Conservation (phyloP, 768 basidiomycete species). For the Tricholoma hemisulphureum region DNA sequence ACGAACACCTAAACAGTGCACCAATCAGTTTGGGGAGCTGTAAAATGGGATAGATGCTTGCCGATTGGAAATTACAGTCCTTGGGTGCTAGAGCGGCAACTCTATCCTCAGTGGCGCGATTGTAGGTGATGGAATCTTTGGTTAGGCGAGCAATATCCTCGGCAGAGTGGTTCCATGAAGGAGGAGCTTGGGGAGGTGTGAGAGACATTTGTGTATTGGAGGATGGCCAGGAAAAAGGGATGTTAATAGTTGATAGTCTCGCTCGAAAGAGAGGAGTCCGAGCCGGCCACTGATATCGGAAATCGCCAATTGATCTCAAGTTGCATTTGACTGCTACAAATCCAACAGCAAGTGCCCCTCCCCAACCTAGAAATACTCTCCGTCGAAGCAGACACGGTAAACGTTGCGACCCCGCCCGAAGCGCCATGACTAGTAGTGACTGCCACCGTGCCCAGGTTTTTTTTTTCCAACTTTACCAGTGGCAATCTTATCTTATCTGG, state of each 20-base stretch:
- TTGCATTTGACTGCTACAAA: slow-evolving; percentile 37
- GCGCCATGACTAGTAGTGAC: slow-evolving; percentile 23
- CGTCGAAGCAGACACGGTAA: slow-evolving; percentile 22
- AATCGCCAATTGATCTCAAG: slow-evolving; percentile 44
- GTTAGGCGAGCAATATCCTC: slow-evolving; percentile 58
- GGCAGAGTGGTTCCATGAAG: slow-evolving; percentile 63
- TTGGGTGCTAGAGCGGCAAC: slow-evolving; percentile 56
- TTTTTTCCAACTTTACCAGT: slow-evolving; percentile 1
- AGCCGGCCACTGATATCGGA: slow-evolving; percentile 34
- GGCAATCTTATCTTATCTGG: slow-evolving; percentile 32
- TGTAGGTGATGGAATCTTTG: slow-evolving; percentile 55
- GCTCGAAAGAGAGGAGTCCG: slow-evolving; percentile 20
- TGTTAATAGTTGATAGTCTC: slow-evolving; percentile 28
- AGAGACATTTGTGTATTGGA: slow-evolving; percentile 44
- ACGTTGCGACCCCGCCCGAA: slow-evolving; percentile 27
- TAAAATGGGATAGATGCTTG: slow-evolving; percentile 31
- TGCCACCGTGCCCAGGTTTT: slow-evolving; percentile 9
- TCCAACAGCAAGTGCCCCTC: slow-evolving; percentile 40
- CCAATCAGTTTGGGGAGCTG: slow-evolving; percentile 2
- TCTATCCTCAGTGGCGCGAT: slow-evolving; percentile 54
- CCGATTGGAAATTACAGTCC: slow-evolving; percentile 66
- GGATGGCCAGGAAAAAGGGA: slow-evolving; percentile 26
- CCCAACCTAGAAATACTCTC: slow-evolving; percentile 33
- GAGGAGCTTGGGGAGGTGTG: slow-evolving; percentile 64
- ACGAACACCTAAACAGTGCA: slow-evolving; percentile 62